phyloP scores from a whole-genome alignment of 192 early-diverging fungal genomes.

The Coemansia sp. region DNA sequence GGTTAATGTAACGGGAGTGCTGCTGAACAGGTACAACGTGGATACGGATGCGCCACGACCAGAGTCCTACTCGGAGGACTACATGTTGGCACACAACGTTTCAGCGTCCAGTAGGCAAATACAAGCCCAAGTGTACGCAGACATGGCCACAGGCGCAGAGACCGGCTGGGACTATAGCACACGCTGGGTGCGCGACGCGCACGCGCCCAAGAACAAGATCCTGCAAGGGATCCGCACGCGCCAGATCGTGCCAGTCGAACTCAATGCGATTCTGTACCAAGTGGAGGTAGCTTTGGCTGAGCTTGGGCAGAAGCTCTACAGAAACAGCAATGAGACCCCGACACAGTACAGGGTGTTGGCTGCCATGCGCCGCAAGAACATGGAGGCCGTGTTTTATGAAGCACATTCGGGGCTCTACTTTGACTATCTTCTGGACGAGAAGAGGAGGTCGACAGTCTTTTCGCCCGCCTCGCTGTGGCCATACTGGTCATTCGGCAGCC shows the following conservation, averaged over 20 bases:
- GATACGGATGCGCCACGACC: constrained; percentile 61
- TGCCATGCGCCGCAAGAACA: constrained; percentile 39
- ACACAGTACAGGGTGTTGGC: constrained; percentile 32
- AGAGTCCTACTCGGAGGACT: constrained; percentile 66
- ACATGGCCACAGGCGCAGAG: constrained; percentile 70
- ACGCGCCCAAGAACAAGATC: constrained; percentile 26
- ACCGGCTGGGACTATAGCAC: constrained; percentile 73
- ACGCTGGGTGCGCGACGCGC: constrained; percentile 57
- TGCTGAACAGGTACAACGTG: constrained; percentile 60
- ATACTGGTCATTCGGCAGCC: constrained; percentile 59
- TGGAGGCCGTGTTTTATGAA: constrained; percentile 60
- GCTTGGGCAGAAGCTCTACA: not conserved
- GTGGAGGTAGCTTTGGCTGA: constrained; percentile 24
- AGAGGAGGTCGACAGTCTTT: constrained; percentile 28
- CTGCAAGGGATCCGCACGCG: constrained; percentile 59
- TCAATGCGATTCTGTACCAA: constrained; percentile 69
- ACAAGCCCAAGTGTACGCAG: constrained; percentile 55
- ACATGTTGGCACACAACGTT: constrained; percentile 52
- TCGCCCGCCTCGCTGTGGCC: constrained; percentile 62
- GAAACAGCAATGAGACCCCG: not conserved
- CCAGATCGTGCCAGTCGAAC: constrained; percentile 65
- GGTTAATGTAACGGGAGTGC: constrained; percentile 30
- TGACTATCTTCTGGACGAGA: constrained; percentile 59
- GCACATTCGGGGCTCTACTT: constrained; percentile 43
- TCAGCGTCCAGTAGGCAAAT: constrained; percentile 18